Evolutionary conservation across 768 basidiomycete genomes (phyloP), one percentile per base, ranked within the genome.

Genomic region (Boletus pseudopeckii): DNA sequence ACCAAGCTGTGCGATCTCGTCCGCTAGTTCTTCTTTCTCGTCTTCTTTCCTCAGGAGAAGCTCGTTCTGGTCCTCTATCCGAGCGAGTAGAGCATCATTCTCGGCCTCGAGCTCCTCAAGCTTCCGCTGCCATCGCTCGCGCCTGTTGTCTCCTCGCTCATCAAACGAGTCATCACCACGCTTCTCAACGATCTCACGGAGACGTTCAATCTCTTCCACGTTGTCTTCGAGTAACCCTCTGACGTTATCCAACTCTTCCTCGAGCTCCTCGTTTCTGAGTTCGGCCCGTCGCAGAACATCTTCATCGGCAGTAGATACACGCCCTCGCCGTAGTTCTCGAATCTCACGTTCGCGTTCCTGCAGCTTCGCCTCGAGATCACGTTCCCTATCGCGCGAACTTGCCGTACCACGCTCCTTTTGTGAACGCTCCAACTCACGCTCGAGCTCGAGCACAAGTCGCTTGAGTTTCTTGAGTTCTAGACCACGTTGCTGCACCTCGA

Each of bases 401-500:
- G 64, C 66, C 14, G 67, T 67, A 5, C 74, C 75, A 26, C 67
- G 67, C n/a, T 72, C 75, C 24, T 80, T 82, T 68, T 85, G 89
- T 20, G 81, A 75, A 33, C 82, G 77, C 49, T 90, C 87, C 34
- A 93, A 72, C 60, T 92, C 90, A 50, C 83, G 81, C 67, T 95
- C 88, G 15, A 90, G 82, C 60, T 93, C 90, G 10, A 91, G 74
- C 1, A 95, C 80, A 30, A 92, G 83, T 66, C 96, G 95, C 71
- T 92, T 92, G 55, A 92, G 77, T 68, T 90, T 91, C 78, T 96
- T 96, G 64, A 93, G 81, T 72, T 96, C 94, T 74, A 90, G 84
- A 13, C 90, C 86, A 2, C 90, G 84, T 64, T 92, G 86, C 61
- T 92, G 89, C 1, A 93, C 90, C 68, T 94, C 91, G 61, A 94